Conservation (phyloP, 495 filamentous ascomycete species). For the Penicillium desertorum region DNA sequence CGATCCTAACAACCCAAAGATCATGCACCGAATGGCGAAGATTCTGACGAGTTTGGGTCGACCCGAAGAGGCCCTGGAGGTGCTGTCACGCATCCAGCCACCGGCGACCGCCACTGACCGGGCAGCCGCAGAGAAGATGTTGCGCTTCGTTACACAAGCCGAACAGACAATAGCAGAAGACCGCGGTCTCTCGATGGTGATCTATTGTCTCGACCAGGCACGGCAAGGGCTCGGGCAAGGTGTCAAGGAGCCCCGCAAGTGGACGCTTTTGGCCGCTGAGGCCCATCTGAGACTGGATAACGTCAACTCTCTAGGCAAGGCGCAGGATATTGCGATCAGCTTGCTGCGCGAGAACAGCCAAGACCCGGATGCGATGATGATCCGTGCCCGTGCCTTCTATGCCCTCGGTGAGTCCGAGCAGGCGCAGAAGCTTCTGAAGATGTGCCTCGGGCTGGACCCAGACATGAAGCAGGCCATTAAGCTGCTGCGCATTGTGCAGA, state of each 20-base stretch:
- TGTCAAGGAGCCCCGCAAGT: conserved; percentile 81
- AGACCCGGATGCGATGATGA: conserved; percentile 89
- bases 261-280: conserved; percentile 88
- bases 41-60: conserved; percentile 84
- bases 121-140: conserved; percentile 76
- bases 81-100: conserved; percentile 61
- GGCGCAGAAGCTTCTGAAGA: conserved; percentile 87
- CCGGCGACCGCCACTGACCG: conserved; percentile 80
- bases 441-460: conserved; percentile 87
- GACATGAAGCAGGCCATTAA: conserved; percentile 84
- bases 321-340: conserved; percentile 85
- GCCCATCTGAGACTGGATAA: conserved; percentile 94
- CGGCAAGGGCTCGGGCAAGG: conserved; percentile 71
- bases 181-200: conserved; percentile 79
- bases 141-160: conserved; percentile 75
- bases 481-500: conserved; percentile 80
- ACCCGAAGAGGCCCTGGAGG: conserved; percentile 82
- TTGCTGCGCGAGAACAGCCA: conserved; percentile 81
- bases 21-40: conserved; percentile 80
- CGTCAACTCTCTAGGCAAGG: conserved; percentile 83
- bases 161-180: conserved; percentile 71
- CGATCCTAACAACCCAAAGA: conserved; percentile 80
- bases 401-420: conserved; percentile 92
- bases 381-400: conserved; percentile 85
- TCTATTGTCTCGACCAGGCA: conserved; percentile 88